phyloP scores from a whole-genome alignment of 164 flowering plant genomes.

The Sextonia rubra region DNA sequence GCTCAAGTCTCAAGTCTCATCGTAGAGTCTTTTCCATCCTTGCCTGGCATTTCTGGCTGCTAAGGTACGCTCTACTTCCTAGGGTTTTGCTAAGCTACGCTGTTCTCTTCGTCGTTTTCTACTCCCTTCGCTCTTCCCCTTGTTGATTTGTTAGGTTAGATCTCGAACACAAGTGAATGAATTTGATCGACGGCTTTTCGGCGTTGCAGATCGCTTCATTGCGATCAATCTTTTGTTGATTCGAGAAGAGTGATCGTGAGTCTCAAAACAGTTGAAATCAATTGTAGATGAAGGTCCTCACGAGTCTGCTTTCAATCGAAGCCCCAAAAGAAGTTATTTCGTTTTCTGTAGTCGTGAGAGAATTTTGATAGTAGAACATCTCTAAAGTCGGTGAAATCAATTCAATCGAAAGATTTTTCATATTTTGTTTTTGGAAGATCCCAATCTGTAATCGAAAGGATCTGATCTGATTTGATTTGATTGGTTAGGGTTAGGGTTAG shows the following conservation, averaged over 20 bases:
- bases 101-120: neutral
- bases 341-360: too few relatives aligned
- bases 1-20: too few relatives aligned
- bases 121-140: too few relatives aligned
- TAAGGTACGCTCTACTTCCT: neutral
- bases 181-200: neutral
- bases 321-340: too few relatives aligned
- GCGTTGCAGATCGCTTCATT: neutral
- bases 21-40: neutral
- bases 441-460: neutral
- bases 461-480: neutral
- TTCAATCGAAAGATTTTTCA: neutral
- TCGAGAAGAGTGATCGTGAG: neutral
- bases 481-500: neutral
- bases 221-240: neutral
- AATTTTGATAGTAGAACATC: too few relatives aligned
- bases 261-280: neutral
- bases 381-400: too few relatives aligned
- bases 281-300: neutral
- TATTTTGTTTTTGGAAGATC: neutral
- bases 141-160: neutral
- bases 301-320: too few relatives aligned
- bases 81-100: neutral
- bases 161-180: neutral
- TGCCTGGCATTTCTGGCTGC: neutral